These are phyloP conservation scores for Musa acuminata DNA, from an alignment of 176 grass and related monocot species.

Conservation along the genomic window DNA sequence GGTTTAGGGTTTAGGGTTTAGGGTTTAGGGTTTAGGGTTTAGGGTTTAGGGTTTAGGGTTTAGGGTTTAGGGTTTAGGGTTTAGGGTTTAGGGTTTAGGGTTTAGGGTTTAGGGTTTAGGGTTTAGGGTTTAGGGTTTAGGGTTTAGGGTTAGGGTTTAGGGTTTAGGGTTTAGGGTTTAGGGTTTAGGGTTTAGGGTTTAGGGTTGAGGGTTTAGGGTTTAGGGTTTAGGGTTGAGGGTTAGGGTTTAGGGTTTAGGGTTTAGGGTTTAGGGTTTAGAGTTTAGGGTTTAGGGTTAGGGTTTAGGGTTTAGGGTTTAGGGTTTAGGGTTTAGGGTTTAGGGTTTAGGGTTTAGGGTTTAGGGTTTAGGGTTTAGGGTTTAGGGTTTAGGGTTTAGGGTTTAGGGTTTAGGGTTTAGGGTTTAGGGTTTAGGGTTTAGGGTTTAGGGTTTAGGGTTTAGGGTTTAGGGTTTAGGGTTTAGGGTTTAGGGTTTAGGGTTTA, in stretches of 20 bases:
- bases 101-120: conserved; percentile 26
- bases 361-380: conserved; percentile 18
- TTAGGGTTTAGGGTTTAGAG: conserved; percentile 6
- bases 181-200: conserved; percentile 11
- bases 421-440: conserved; percentile 24
- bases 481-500: conserved; percentile 23
- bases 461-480: conserved; percentile 25
- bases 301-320: conserved; percentile 17
- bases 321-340: conserved; percentile 20
- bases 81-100: conserved; percentile 15
- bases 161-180: conserved; percentile 9
- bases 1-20: too few species aligned
- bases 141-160: conserved; percentile 12
- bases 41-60: too few species aligned
- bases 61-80: conserved; percentile 23
- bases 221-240: conserved; percentile 14
- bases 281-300: conserved; percentile 17
- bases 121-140: conserved; percentile 24
- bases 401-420: conserved; percentile 9
- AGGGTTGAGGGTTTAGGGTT: conserved; percentile 20
- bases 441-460: conserved; percentile 21
- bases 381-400: conserved; percentile 17
- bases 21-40: too few species aligned
- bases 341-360: conserved; percentile 20
- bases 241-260: conserved; percentile 17